These are phyloP conservation scores for Cicer cuneatum DNA, from an alignment of 306 rosid genomes.

Conservation along the genomic window DNA sequence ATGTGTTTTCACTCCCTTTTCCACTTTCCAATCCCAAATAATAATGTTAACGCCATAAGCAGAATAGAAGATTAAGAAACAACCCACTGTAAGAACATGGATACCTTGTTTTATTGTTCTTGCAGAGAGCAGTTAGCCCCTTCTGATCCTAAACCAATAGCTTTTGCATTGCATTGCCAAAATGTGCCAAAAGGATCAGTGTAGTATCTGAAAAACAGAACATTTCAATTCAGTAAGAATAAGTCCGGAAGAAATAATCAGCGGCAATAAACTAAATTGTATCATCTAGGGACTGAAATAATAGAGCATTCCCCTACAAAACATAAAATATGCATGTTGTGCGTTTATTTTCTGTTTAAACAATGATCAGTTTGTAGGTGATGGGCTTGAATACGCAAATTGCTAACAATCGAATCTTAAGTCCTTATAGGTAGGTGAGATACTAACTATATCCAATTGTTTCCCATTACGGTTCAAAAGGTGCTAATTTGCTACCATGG, in stretches of 20 bases:
- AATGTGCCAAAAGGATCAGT: slow-evolving; percentile 99
- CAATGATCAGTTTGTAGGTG: slow-evolving; percentile 3
- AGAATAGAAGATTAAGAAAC: slow-evolving; percentile 1
- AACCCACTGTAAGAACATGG: neutral
- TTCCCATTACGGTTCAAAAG: neutral
- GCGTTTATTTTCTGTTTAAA: slow-evolving; percentile 27
- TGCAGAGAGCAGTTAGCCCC: slow-evolving; percentile 99
- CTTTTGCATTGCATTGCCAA: slow-evolving; percentile 99
- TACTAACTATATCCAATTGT: neutral
- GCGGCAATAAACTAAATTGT: slow-evolving; percentile 5
- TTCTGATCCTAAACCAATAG: slow-evolving; percentile 98
- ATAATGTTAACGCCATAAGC: slow-evolving; percentile 26
- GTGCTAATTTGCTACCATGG: slow-evolving; percentile 8
- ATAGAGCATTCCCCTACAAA: slow-evolving; percentile 13
- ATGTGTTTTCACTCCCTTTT: slow-evolving; percentile 14
- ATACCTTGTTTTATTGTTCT: slow-evolving; percentile 95
- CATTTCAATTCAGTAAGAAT: slow-evolving; percentile 28
- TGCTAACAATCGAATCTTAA: neutral
- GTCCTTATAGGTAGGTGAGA: neutral
- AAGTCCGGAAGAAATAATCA: neutral
- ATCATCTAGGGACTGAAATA: slow-evolving; percentile 6
- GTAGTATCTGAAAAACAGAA: slow-evolving; percentile 67
- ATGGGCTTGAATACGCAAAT: neutral
- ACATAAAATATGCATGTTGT: neutral
- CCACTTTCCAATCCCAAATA: slow-evolving; percentile 6